phyloP scores from a whole-genome alignment of 2,329 filamentous ascomycete genomes.

The Apiospora kogelbergensis region DNA sequence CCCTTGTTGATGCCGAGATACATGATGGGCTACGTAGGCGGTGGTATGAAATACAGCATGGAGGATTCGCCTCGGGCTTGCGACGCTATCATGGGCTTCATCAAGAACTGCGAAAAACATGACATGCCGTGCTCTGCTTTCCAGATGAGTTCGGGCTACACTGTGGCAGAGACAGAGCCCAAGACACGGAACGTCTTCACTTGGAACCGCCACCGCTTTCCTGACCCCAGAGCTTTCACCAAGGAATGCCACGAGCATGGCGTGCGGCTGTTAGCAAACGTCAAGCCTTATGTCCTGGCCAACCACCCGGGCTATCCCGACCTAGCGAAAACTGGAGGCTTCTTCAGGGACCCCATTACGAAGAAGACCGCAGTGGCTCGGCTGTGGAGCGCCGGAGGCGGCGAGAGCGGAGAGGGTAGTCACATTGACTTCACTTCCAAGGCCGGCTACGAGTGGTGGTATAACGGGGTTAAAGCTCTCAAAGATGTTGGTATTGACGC shows the following conservation, averaged over 20 bases:
- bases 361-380: slow-evolving; percentile 55
- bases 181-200: slow-evolving; percentile 71
- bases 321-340: slow-evolving; percentile 55
- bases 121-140: slow-evolving; percentile 71
- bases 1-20: slow-evolving; percentile 68
- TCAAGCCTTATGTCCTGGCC: slow-evolving; percentile 70
- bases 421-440: slow-evolving; percentile 73
- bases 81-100: slow-evolving; percentile 61
- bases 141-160: slow-evolving; percentile 74
- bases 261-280: slow-evolving; percentile 68
- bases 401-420: slow-evolving; percentile 67
- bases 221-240: slow-evolving; percentile 64
- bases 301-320: slow-evolving; percentile 67
- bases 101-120: slow-evolving; percentile 59
- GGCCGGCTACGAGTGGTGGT: slow-evolving; percentile 71
- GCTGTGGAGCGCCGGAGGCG: slow-evolving; percentile 72
- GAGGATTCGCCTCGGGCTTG: slow-evolving; percentile 51
- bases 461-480: slow-evolving; percentile 62
- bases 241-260: slow-evolving; percentile 61
- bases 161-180: slow-evolving; percentile 63
- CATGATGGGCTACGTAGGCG: slow-evolving; percentile 72
- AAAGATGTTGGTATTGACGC: slow-evolving; percentile 66
- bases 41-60: slow-evolving; percentile 58
- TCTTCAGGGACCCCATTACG: slow-evolving; percentile 63
- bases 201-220: slow-evolving; percentile 71